These are phyloP conservation scores for Fraxinus velutina DNA, from an alignment of 305 asterid species.

Conservation along the genomic window DNA sequence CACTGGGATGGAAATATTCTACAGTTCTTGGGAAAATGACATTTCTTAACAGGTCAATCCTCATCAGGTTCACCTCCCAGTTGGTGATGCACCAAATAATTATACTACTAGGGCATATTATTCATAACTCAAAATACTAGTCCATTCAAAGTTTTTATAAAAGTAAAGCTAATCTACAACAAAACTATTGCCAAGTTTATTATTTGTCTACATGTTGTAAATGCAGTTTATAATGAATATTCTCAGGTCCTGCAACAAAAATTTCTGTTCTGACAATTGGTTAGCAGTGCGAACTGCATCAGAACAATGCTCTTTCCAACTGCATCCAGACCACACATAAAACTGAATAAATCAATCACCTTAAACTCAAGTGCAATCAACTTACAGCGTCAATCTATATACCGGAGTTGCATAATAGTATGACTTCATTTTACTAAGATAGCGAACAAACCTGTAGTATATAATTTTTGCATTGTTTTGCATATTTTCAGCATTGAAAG, in stretches of 20 bases:
- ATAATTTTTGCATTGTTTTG: conserved; percentile 62
- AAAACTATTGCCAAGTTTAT: neutral
- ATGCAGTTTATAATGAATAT: neutral
- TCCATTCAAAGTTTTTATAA: neutral
- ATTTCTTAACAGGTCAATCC: neutral
- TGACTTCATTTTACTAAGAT: neutral
- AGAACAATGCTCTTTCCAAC: neutral
- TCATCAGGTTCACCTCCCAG: neutral
- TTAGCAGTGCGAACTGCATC: neutral
- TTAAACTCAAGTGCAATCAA: neutral
- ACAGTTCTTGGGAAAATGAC: neutral
- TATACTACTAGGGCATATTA: neutral
- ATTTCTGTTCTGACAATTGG: neutral
- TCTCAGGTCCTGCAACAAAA: neutral
- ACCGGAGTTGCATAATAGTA: neutral
- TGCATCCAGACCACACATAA: too few relatives aligned
- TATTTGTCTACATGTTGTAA: neutral
- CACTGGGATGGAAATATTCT: neutral
- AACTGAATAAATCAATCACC: neutral
- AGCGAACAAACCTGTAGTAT: conserved; percentile 47
- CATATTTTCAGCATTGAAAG: conserved; percentile 64
- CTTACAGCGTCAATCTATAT: neutral
- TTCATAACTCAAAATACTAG: neutral
- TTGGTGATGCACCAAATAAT: neutral
- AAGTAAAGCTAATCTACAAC: neutral